Conservation (phyloP, 257 asterid species). For the Parsonsia alboflavescens region DNA sequence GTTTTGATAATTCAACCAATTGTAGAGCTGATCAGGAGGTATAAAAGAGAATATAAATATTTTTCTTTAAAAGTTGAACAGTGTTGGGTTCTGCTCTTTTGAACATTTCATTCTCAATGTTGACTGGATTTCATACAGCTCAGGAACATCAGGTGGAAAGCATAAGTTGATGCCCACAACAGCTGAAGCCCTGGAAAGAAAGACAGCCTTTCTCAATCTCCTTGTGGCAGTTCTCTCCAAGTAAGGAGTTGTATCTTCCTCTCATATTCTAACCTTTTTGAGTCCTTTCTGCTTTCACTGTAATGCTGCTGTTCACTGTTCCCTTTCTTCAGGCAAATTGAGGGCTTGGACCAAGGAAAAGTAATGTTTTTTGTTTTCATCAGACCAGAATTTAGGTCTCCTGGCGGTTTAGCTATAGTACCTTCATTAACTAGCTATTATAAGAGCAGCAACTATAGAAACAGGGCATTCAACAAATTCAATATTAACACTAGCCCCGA, state of each 20-base stretch:
- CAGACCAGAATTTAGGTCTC: neutral
- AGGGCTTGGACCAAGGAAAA: slow-evolving; percentile 7
- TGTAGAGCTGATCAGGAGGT: neutral
- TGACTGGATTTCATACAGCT: neutral
- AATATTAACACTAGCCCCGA: neutral
- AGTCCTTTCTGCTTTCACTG: neutral
- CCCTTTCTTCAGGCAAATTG: neutral
- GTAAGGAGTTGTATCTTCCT: neutral
- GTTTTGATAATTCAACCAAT: neutral
- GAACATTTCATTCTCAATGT: neutral
- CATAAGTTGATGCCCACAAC: slow-evolving; percentile 6
- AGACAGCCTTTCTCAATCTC: neutral
- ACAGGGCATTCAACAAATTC: too few species aligned
- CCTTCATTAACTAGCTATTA: too few species aligned
- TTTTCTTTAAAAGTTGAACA: too few species aligned
- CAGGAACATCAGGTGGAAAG: slow-evolving; percentile 12
- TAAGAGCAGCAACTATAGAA: too few species aligned
- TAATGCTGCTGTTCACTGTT: neutral
- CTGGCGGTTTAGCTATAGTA: slow-evolving; percentile 4
- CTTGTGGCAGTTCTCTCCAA: neutral
- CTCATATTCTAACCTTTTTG: neutral
- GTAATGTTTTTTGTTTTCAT: neutral
- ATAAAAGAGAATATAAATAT: neutral
- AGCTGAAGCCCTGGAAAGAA: neutral
- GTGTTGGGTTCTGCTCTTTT: neutral